Conservation (phyloP, 345 rosid genomes). For the Isatis tinctoria region DNA sequence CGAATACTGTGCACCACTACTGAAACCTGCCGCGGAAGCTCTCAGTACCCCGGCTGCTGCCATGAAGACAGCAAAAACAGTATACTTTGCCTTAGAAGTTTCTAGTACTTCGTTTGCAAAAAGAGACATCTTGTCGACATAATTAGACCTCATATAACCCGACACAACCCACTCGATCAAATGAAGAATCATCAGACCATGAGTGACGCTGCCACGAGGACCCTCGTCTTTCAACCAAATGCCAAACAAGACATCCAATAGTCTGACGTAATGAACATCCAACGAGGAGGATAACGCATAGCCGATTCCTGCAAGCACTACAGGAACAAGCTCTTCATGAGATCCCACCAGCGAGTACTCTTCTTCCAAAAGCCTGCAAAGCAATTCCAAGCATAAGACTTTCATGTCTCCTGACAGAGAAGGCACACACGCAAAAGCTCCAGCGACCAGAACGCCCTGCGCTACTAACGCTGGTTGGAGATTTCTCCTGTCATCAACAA, state of each 20-base stretch:
- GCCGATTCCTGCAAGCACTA: conserved; percentile 81
- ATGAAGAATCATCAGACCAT: conserved; percentile 82
- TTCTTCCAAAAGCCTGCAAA: conserved; percentile 58
- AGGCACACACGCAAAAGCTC: conserved; percentile 61
- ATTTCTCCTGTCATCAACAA: conserved; percentile 33
- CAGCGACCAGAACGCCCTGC: conserved; percentile 60
- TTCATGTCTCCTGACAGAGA: conserved; percentile 50
- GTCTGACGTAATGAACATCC: conserved; percentile 39
- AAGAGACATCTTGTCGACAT: conserved; percentile 41
- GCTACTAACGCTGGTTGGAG: conserved; percentile 47
- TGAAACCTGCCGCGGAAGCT: conserved; percentile 45
- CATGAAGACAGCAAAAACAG: conserved; percentile 57
- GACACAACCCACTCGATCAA: conserved; percentile 77
- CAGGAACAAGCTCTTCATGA: conserved; percentile 37
- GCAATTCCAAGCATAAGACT: conserved; percentile 50
- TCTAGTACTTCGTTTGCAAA: conserved; percentile 44
- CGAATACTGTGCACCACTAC: conserved; percentile 33
- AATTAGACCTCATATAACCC: conserved; percentile 46
- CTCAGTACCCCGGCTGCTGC: conserved; percentile 75
- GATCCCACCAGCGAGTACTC: conserved; percentile 38
- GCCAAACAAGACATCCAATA: conserved; percentile 53
- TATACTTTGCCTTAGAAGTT: conserved; percentile 36
- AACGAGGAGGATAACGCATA: conserved; percentile 65
- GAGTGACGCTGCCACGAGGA: conserved; percentile 41
- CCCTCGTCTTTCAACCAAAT: conserved; percentile 63